These are phyloP conservation scores for Trypanosoma grayi DNA, from an alignment of 208 protist species.

Conservation along the genomic window DNA sequence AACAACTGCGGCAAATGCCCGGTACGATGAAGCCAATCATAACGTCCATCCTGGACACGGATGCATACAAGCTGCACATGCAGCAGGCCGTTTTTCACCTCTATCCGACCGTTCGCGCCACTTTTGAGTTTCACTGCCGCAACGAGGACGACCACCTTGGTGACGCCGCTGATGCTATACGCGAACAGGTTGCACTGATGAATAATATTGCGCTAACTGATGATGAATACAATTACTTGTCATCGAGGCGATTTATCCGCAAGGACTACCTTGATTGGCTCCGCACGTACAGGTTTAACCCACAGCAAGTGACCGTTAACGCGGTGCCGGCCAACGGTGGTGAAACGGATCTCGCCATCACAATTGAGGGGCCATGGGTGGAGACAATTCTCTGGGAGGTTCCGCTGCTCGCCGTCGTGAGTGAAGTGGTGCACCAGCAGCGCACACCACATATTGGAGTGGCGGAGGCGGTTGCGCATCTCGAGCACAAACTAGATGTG, in stretches of 20 bases:
- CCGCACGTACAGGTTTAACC: constrained; percentile 71
- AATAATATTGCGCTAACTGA: constrained; percentile 37
- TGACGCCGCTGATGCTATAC: constrained; percentile 55
- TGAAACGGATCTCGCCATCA: constrained; percentile 53
- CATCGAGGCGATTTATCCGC: constrained; percentile 64
- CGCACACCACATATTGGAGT: constrained; percentile 47
- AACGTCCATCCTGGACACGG: constrained; percentile 81
- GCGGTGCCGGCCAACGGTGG: constrained; percentile 35
- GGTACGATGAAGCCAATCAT: constrained; percentile 46
- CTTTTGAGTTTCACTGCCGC: constrained; percentile 78
- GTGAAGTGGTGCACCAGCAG: constrained; percentile 65
- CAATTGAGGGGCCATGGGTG: constrained; percentile 77
- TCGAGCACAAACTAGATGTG: constrained; percentile 50
- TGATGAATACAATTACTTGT: constrained; percentile 70
- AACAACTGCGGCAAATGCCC: background rate
- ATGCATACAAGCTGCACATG: constrained; percentile 91
- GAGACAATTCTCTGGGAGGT: constrained; percentile 90
- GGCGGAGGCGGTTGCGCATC: constrained; percentile 43
- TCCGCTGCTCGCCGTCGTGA: constrained; percentile 77
- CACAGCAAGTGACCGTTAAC: constrained; percentile 68
- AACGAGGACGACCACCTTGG: constrained; percentile 75
- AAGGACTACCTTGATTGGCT: constrained; percentile 82
- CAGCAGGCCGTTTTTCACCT: constrained; percentile 86
- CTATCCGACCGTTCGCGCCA: constrained; percentile 37
- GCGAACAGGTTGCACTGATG: constrained; percentile 54